Evolutionary conservation across 2,329 filamentous ascomycete species (phyloP).

Genomic region (Colletotrichum coccodes): DNA sequence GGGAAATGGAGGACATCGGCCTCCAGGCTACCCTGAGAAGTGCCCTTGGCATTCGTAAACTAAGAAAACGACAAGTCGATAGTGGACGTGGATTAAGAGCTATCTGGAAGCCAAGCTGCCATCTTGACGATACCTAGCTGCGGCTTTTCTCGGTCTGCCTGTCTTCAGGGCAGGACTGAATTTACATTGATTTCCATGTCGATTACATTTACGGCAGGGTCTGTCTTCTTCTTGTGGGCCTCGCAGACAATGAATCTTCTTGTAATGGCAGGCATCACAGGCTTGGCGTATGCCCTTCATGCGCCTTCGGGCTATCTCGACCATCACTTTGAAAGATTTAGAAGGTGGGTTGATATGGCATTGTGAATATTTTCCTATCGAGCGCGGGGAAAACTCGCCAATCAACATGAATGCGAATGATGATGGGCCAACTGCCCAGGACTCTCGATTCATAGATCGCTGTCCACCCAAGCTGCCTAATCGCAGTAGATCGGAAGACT

Average conservation of each 20-base stretch:
- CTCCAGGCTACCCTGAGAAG: too few relatives aligned
- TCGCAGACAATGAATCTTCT: slow-evolving; percentile 19
- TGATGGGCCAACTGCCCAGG: too few relatives aligned
- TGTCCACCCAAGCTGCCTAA: too few relatives aligned
- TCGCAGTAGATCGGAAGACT: too few relatives aligned
- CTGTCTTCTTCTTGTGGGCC: neutral
- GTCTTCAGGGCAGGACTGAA: slow-evolving; percentile 27
- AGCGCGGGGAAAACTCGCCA: neutral
- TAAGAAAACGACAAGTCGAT: neutral
- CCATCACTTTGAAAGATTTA: neutral
- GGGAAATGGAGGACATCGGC: too few relatives aligned
- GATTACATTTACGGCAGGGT: slow-evolving; percentile 8
- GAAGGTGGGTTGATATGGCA: too few relatives aligned
- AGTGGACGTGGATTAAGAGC: neutral
- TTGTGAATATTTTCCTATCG: neutral
- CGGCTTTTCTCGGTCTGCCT: slow-evolving; percentile 15
- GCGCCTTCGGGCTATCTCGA: too few relatives aligned
- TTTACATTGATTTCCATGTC: slow-evolving; percentile 7
- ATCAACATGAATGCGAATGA: too few relatives aligned
- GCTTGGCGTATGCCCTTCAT: slow-evolving; percentile 12
- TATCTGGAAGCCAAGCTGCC: neutral
- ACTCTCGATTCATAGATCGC: too few relatives aligned
- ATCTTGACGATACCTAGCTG: neutral
- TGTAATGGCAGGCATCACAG: slow-evolving; percentile 25
- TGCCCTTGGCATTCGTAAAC: too few relatives aligned